These are phyloP conservation scores for Fusarium sambucinum DNA, from an alignment of 2,329 filamentous ascomycete genomes.

Conservation along the genomic window DNA sequence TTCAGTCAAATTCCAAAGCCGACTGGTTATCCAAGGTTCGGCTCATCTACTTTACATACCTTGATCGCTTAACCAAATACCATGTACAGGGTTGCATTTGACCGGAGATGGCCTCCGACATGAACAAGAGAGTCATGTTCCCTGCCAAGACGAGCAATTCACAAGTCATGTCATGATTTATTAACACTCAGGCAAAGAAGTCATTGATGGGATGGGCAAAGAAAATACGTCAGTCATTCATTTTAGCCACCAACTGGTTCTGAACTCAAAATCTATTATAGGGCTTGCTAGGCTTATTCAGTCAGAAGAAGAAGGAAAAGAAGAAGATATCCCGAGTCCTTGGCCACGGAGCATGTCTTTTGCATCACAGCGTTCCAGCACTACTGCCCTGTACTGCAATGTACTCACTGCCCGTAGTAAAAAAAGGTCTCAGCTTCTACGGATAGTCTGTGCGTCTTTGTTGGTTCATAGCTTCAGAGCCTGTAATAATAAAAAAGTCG, in stretches of 20 bases:
- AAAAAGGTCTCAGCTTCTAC: slow-evolving; percentile 4
- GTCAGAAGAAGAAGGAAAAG: not conserved
- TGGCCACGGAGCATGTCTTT: slow-evolving; percentile 31
- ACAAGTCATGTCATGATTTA: slow-evolving; percentile 18
- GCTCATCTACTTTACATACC: slow-evolving; percentile 1
- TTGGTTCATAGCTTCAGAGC: slow-evolving; percentile 21
- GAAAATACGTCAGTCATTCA: not conserved
- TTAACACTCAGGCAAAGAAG: not conserved
- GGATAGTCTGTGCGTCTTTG: slow-evolving; percentile 16
- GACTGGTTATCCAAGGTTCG: slow-evolving; percentile 7
- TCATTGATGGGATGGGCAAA: not conserved
- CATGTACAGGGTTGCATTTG: slow-evolving; percentile 22
- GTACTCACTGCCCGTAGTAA: not conserved
- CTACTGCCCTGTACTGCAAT: not conserved
- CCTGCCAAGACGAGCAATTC: not conserved
- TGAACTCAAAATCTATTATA: slow-evolving; percentile 18
- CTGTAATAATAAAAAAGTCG: not conserved
- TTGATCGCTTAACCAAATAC: slow-evolving; percentile 15
- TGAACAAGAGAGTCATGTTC: slow-evolving; percentile 17
- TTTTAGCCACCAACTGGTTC: slow-evolving; percentile 11
- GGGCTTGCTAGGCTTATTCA: not conserved
- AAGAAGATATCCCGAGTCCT: slow-evolving; percentile 26
- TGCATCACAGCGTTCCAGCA: not conserved
- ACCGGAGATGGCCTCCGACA: slow-evolving; percentile 19
- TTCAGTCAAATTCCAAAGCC: slow-evolving; percentile 28